These are phyloP conservation scores for Vanilla planifolia DNA, from an alignment of 106 monocot species.

Conservation along the genomic window DNA sequence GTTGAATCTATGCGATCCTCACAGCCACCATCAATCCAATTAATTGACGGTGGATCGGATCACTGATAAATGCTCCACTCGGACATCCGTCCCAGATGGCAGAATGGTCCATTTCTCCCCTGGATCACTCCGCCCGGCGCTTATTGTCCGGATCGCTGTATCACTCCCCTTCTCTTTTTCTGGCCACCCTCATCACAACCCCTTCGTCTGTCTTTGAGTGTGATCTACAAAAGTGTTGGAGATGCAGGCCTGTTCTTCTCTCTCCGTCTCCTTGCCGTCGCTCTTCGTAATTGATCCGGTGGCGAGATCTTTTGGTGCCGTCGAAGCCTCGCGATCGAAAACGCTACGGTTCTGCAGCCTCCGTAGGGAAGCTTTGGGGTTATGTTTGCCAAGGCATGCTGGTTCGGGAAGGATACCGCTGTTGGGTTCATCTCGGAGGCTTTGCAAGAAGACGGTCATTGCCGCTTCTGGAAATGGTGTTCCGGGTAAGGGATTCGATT, in stretches of 20 bases:
- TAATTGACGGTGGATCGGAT: no score
- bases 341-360: slow-evolving; percentile 63
- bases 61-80: no score
- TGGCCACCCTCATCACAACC: not conserved
- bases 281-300: slow-evolving; percentile 6
- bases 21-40: no score
- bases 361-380: slow-evolving; percentile 33
- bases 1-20: no score
- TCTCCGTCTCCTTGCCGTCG: slow-evolving; percentile 4
- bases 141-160: no score
- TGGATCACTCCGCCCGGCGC: no score
- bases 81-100: no score
- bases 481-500: slow-evolving; percentile 59
- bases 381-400: slow-evolving; percentile 1
- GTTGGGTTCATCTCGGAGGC: not conserved
- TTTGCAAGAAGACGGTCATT: slow-evolving; percentile 9
- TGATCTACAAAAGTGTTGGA: not conserved
- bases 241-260: slow-evolving; percentile 11
- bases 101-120: no score
- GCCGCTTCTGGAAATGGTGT: slow-evolving; percentile 33
- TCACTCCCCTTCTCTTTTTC: not conserved
- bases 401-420: not conserved
- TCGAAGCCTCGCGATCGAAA: not conserved
- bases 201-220: not conserved
- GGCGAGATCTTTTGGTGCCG: not conserved